Percentiles rank a stretch among this genome's conserved stretches.
These are phyloP conservation scores for Clarireedia homoeocarpa DNA, from an alignment of 2,329 filamentous ascomycete species.

Conservation along the genomic window DNA sequence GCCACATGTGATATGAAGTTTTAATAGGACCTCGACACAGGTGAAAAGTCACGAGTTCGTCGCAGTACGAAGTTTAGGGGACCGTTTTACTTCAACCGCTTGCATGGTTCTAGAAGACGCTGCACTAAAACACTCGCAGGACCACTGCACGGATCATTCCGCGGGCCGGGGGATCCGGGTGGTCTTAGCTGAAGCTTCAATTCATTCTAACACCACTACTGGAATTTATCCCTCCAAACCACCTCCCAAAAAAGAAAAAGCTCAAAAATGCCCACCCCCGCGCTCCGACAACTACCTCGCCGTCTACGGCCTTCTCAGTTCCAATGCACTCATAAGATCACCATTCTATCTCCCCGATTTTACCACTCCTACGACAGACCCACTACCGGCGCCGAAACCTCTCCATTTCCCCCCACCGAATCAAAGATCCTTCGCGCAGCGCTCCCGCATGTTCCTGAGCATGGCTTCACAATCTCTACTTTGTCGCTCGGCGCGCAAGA, in stretches of 20 bases:
- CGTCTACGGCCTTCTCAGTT: not conserved
- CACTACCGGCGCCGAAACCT: conserved; percentile 47
- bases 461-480: conserved; percentile 73
- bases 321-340: not conserved
- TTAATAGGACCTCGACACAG: no score
- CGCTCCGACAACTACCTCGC: conserved; percentile 1
- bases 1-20: no score
- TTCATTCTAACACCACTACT: conserved; percentile 3
- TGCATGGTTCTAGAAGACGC: no score
- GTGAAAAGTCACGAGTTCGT: no score
- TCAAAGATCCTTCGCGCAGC: conserved; percentile 73
- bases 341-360: not conserved
- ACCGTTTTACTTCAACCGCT: no score
- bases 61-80: no score
- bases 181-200: conserved; percentile 4
- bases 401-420: conserved; percentile 62
- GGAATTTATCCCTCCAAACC: conserved; percentile 9
- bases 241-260: not conserved
- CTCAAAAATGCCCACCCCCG: not conserved
- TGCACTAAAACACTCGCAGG: no score
- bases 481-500: conserved; percentile 74
- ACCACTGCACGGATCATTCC: not conserved
- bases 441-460: conserved; percentile 65
- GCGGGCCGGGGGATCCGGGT: not conserved
- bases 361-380: conserved; percentile 69